A percentile compares a stretch with the other conserved stretches of the same genome.
phyloP scores from a whole-genome alignment of 1,284 basidiomycete genomes.

The Erythrobasidium hasegawianum region DNA sequence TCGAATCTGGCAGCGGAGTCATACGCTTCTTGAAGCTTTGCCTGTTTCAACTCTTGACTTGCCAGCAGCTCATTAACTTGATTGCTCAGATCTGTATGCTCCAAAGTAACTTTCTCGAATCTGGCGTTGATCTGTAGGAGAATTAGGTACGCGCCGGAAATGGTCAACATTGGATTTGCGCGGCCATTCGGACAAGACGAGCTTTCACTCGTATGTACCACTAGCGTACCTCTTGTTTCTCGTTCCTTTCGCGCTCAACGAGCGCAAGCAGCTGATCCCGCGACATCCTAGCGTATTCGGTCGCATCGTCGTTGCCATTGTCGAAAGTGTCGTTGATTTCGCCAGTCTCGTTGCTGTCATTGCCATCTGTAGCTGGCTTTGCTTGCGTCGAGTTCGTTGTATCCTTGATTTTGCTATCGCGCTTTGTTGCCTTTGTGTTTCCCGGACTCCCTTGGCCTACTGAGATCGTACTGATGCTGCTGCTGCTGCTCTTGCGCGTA shows the following conservation, averaged over 20 bases:
- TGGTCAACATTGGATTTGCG: not conserved
- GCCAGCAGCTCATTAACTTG: conserved; percentile 11
- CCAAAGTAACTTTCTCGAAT: not conserved
- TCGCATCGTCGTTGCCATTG: not conserved
- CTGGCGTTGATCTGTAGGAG: not conserved
- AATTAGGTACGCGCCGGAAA: not conserved
- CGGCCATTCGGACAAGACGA: not conserved
- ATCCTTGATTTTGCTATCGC: not conserved
- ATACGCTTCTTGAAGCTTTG: conserved; percentile 28
- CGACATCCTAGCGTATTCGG: conserved; percentile 18
- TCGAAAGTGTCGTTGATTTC: too few species aligned
- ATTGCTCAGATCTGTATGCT: too few species aligned
- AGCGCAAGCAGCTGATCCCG: conserved; percentile 35
- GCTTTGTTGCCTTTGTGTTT: not conserved
- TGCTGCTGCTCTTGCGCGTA: not conserved
- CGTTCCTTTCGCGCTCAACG: conserved; percentile 16
- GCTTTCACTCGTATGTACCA: conserved; percentile 3
- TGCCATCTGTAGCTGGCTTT: not conserved
- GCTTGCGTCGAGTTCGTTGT: not conserved
- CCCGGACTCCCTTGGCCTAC: not conserved
- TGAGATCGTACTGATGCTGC: conserved; percentile 2
- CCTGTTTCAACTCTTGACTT: conserved; percentile 9
- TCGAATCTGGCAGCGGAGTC: conserved; percentile 36
- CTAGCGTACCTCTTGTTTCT: conserved; percentile 21
- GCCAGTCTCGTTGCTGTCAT: not conserved